phyloP scores from a whole-genome alignment of 768 basidiomycete genomes.

The Termitomyces bulborhizus region DNA sequence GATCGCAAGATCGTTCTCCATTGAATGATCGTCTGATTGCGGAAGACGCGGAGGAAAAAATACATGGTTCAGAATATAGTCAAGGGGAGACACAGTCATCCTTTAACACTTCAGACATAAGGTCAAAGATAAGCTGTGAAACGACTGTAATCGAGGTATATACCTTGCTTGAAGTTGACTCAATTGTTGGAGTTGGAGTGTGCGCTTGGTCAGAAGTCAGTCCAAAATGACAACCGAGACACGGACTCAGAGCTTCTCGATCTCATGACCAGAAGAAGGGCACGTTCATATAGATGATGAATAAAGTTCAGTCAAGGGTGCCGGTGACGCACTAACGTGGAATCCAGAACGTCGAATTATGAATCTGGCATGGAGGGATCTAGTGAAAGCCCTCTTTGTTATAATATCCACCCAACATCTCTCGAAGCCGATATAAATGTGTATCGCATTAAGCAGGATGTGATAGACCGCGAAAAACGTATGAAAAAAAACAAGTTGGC shows the following conservation, averaged over 20 bases:
- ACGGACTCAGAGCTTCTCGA: background rate
- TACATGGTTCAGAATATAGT: conserved; percentile 35
- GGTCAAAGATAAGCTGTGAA: no score
- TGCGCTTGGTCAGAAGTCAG: background rate
- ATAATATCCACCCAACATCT: no score
- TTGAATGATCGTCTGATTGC: conserved; percentile 23
- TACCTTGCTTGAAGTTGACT: background rate
- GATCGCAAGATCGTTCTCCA: conserved; percentile 20
- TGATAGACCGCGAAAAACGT: no score
- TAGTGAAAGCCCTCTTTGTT: no score
- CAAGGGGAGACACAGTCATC: conserved; percentile 3
- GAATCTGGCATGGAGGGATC: no score
- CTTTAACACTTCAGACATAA: background rate
- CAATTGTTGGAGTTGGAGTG: background rate
- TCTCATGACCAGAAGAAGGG: background rate
- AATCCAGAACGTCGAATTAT: no score
- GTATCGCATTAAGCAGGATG: no score
- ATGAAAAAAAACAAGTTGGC: no score
- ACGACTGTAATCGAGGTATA: background rate
- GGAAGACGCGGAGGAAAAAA: conserved; percentile 38
- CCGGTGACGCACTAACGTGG: no score
- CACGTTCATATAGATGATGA: no score
- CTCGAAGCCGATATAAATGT: no score
- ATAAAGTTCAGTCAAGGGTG: no score
- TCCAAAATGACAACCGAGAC: background rate